Conservation (phyloP, 2,329 filamentous ascomycete genomes). For the Verticillium dahliae region DNA sequence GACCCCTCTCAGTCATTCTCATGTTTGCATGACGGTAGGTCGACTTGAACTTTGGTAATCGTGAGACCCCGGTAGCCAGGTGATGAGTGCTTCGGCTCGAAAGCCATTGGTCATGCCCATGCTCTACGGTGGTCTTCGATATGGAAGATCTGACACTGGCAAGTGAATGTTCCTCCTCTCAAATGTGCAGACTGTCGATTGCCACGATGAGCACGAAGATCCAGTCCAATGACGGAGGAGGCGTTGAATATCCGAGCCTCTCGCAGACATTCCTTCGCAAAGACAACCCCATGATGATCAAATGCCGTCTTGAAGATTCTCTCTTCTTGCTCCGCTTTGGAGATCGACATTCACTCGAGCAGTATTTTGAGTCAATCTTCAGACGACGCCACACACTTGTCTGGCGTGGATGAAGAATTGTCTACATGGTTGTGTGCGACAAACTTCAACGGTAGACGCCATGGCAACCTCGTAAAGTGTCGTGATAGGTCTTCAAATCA, state of each 20-base stretch:
- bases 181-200: background rate
- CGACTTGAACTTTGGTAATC: too few species aligned
- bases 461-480: background rate
- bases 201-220: background rate
- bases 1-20: background rate
- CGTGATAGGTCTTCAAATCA: background rate
- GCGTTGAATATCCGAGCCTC: background rate
- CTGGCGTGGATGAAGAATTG: background rate
- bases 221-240: background rate
- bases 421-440: too few species aligned
- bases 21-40: too few species aligned
- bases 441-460: background rate
- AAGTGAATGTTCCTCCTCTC: too few species aligned
- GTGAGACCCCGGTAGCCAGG: background rate
- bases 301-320: background rate
- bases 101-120: too few species aligned
- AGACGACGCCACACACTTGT: too few species aligned
- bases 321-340: background rate
- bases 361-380: too few species aligned
- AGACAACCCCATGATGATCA: background rate
- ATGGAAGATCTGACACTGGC: too few species aligned
- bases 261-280: background rate
- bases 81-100: too few species aligned
- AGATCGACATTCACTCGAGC: background rate
- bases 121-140: too few species aligned